Evolutionary conservation across 345 rosid species (phyloP).

Genomic region (Dimocarpus longan): DNA sequence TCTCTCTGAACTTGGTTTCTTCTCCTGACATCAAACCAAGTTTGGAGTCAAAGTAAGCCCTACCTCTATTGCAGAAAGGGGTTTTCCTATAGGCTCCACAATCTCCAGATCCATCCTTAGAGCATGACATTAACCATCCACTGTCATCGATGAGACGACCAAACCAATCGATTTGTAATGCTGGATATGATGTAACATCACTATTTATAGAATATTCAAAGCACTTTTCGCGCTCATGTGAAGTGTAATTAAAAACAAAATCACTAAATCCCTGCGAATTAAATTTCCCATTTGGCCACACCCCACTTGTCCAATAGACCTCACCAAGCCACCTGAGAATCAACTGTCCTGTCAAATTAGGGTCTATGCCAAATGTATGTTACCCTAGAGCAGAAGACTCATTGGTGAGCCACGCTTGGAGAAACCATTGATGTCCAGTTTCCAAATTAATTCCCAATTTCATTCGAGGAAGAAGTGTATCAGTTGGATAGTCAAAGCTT

Average conservation of each 20-base stretch:
- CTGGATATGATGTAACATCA: neutral
- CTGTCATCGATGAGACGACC: no score
- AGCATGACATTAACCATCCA: no score
- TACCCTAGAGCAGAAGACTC: constrained; percentile 27
- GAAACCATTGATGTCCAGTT: constrained; percentile 34
- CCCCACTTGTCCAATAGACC: no score
- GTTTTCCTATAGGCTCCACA: no score
- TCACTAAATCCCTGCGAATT: no score
- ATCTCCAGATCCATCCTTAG: no score
- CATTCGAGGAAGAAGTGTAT: neutral
- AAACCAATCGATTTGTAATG: no score
- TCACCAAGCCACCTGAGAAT: constrained; percentile 19
- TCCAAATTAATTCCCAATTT: constrained; percentile 43
- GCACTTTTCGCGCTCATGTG: constrained; percentile 30
- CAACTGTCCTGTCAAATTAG: constrained; percentile 21
- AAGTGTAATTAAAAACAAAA: constrained; percentile 14
- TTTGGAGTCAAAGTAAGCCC: no score
- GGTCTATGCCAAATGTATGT: constrained; percentile 31
- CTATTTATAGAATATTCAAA: constrained; percentile 15
- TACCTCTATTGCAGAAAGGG: no score
- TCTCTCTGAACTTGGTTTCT: constrained; percentile 1
- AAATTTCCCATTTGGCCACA: no score
- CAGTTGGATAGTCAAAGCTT: constrained; percentile 13
- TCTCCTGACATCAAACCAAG: neutral
- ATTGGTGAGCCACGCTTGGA: constrained; percentile 31